Conservation (phyloP, 108 stramenopile species). For the Cyclostephanos tholiformis region DNA sequence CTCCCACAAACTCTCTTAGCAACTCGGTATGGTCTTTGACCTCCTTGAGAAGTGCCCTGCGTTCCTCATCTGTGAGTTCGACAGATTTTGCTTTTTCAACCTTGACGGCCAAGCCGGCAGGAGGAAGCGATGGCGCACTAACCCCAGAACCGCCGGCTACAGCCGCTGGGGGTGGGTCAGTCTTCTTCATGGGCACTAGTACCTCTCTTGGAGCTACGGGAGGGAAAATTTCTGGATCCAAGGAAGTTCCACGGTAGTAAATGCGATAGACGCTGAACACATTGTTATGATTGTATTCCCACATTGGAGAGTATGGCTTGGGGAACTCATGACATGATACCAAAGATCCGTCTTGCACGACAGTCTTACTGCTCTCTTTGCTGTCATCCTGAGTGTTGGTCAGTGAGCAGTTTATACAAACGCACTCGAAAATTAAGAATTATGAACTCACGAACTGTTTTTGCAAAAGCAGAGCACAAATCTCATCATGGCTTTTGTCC, state of each 20-base stretch:
- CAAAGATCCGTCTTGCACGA: neutral
- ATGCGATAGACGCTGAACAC: conserved; percentile 61
- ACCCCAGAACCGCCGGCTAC: neutral
- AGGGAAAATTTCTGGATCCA: conserved; percentile 54
- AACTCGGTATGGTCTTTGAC: conserved; percentile 66
- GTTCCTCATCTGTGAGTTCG: conserved; percentile 19
- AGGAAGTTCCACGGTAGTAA: conserved; percentile 52
- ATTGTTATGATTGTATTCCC: conserved; percentile 56
- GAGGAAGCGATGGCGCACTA: neutral
- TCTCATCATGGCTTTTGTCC: conserved; percentile 8
- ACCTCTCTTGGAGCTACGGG: conserved; percentile 41
- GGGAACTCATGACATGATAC: neutral
- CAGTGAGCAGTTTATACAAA: neutral
- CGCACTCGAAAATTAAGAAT: neutral
- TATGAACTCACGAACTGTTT: conserved; percentile 13
- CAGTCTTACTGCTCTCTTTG: neutral
- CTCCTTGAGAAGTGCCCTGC: conserved; percentile 50
- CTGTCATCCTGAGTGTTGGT: neutral
- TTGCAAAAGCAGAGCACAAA: conserved; percentile 21
- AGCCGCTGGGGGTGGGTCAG: neutral
- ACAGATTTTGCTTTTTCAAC: neutral
- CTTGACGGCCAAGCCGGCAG: neutral
- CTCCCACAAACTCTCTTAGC: conserved; percentile 62
- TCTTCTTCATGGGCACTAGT: conserved; percentile 37
- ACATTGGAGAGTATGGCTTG: conserved; percentile 7